Base-by-base conservation (phyloP, 1,284 basidiomycete species). In the Xerocomus nothofagi region DNA sequence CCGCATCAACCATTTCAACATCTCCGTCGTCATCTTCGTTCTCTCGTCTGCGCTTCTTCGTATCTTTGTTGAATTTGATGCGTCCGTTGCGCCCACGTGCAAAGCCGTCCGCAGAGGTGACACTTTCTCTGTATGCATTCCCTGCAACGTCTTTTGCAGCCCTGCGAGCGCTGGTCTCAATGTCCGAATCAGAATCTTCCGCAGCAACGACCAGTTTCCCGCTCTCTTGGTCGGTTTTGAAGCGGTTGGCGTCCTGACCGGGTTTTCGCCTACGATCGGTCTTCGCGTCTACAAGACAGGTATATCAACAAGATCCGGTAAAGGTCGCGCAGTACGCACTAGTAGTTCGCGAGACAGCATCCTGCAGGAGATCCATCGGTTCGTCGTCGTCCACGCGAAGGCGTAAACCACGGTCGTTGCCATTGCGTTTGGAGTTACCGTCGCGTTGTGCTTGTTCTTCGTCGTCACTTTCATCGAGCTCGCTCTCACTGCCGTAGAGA, bases 61-160 rank as follows among this genome's bases (percentile, higher is more conserved):
- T 96, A 65, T 98, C 91, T 73, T 98, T 98, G 75, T 98, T 93
- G 74, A 98, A 97, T 71, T 93, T 96, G 65, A 98, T 74, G 31
- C 82, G 84, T 17, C 97, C 97, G 53, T 84, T 84, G 2, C 84
- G 77, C 30, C 91, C 91, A 27, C 93, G 83, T 1, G 82, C 86
- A 71, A 93, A 92, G 6, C 96, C 97, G 64, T 98, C 96, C 24
- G 84, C 83, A 6, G 90, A 89, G 10, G 86, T 86, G 49, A 93
- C 68, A 47, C 79, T 82, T 67, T 96, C 91, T 49, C 82, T 80
- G 70, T 96, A 99, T 1, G 93, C 94, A 11, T 74, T 78, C n/a
- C 89, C 92, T 36, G 76, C 88, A 4, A 86, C 78, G 30, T 84
- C 80, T 32, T 75, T 76, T n/a, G 62, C 68, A 40, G 60, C 63